Conservation (phyloP, 345 rosid genomes). For the Xanthoceras sorbifolium region DNA sequence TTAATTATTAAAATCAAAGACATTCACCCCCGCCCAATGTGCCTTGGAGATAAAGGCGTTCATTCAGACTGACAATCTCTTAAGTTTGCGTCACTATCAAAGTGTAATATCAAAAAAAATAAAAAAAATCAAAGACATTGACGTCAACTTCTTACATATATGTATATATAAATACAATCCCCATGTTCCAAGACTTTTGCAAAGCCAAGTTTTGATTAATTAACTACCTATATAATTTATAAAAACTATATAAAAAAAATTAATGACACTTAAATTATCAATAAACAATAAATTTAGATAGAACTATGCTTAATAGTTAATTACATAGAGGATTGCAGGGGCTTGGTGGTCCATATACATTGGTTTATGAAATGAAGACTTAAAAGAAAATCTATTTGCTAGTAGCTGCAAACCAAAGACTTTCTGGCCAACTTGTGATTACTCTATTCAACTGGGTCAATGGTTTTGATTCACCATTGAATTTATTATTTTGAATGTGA, state of each 20-base stretch:
- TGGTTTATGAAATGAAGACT: slow-evolving; percentile 12
- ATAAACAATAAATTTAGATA: background rate
- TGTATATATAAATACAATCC: background rate
- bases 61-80: no score
- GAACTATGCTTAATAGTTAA: background rate
- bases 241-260: background rate
- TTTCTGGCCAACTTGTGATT: slow-evolving; percentile 48
- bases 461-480: slow-evolving; percentile 41
- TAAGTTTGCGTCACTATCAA: no score
- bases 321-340: background rate
- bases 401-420: slow-evolving; percentile 24
- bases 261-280: background rate
- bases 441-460: slow-evolving; percentile 47
- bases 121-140: slow-evolving; percentile 41
- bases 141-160: slow-evolving; percentile 21
- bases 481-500: slow-evolving; percentile 16
- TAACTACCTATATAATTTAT: no score
- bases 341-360: background rate
- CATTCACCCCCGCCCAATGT: no score
- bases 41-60: no score
- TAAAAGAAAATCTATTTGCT: background rate
- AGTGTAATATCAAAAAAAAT: no score
- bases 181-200: slow-evolving; percentile 29
- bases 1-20: slow-evolving; percentile 33
- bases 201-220: slow-evolving; percentile 15